Percentiles rank a stretch among this genome's conserved stretches.
Conservation (phyloP, 2,329 filamentous ascomycete species). For the Gliomastix tumulicola region DNA sequence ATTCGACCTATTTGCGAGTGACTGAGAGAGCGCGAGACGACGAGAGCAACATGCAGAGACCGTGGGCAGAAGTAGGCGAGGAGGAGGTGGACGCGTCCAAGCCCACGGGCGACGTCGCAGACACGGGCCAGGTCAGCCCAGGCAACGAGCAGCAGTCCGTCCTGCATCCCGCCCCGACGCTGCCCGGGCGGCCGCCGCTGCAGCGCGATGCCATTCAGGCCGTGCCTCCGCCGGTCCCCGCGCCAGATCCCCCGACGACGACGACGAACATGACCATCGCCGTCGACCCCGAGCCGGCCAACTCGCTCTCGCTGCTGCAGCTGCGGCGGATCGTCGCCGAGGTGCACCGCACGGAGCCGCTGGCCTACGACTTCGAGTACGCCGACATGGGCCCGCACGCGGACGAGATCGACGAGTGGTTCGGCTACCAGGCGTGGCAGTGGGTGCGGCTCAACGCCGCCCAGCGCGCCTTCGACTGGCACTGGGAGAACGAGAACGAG, state of each 20-base stretch:
- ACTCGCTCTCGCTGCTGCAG: constrained; percentile 71
- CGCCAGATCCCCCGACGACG: constrained; percentile 19
- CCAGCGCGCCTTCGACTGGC: constrained; percentile 68
- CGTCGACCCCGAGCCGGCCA: constrained; percentile 33
- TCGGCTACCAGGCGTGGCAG: constrained; percentile 83
- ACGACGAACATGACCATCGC: too few relatives aligned
- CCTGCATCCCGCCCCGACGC: constrained; percentile 19
- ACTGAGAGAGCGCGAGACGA: too few relatives aligned
- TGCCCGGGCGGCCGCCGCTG: constrained; percentile 12
- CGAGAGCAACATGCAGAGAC: constrained; percentile 25
- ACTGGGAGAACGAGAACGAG: constrained; percentile 51
- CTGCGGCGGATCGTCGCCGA: constrained; percentile 67
- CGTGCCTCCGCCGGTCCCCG: constrained; percentile 10
- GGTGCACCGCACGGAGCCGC: constrained; percentile 61
- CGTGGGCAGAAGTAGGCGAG: constrained; percentile 15
- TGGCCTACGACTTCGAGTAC: constrained; percentile 82
- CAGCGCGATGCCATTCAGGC: constrained; percentile 20
- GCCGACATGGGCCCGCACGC: constrained; percentile 65
- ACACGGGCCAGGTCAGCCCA: constrained; percentile 29
- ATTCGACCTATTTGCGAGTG: too few relatives aligned
- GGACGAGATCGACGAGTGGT: constrained; percentile 97
- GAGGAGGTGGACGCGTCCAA: constrained; percentile 13
- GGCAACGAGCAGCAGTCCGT: constrained; percentile 22
- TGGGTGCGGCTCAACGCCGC: constrained; percentile 70
- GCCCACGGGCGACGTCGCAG: constrained; percentile 28